These are phyloP conservation scores for Linaria vulgaris DNA, from an alignment of 257 asterid genomes.

Conservation along the genomic window DNA sequence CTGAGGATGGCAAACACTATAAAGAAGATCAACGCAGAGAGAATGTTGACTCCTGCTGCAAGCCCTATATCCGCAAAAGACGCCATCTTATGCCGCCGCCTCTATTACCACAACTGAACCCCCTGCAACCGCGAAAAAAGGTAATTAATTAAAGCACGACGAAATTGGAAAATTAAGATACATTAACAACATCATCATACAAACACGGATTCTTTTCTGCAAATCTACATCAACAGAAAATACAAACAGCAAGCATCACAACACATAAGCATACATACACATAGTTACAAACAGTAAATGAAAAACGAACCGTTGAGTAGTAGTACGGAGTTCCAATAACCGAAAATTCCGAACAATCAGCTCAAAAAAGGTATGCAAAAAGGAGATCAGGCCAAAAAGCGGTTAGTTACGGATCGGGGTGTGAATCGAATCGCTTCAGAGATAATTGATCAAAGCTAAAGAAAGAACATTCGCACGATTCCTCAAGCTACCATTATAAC, in stretches of 20 bases:
- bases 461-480: slow-evolving; percentile 36
- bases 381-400: background rate
- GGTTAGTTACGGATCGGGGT: slow-evolving; percentile 40
- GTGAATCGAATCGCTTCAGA: slow-evolving; percentile 39
- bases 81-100: slow-evolving; percentile 75
- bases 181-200: background rate
- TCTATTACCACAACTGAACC: slow-evolving; percentile 15
- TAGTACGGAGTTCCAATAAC: background rate
- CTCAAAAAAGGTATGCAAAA: background rate
- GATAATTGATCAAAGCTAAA: slow-evolving; percentile 35
- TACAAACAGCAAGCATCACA: background rate
- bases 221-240: background rate
- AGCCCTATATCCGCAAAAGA: slow-evolving; percentile 81
- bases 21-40: slow-evolving; percentile 66
- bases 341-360: background rate
- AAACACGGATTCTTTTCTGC: background rate
- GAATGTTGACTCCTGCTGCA: slow-evolving; percentile 83
- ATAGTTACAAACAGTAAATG: slow-evolving; percentile 18
- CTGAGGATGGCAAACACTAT: slow-evolving; percentile 78
- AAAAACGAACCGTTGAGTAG: slow-evolving; percentile 25
- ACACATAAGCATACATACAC: background rate
- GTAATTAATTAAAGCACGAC: no score
- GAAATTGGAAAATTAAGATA: background rate
- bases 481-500: slow-evolving; percentile 6
- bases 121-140: slow-evolving; percentile 24